These are phyloP conservation scores for Inga laurina DNA, from an alignment of 306 rosid species.

Conservation along the genomic window DNA sequence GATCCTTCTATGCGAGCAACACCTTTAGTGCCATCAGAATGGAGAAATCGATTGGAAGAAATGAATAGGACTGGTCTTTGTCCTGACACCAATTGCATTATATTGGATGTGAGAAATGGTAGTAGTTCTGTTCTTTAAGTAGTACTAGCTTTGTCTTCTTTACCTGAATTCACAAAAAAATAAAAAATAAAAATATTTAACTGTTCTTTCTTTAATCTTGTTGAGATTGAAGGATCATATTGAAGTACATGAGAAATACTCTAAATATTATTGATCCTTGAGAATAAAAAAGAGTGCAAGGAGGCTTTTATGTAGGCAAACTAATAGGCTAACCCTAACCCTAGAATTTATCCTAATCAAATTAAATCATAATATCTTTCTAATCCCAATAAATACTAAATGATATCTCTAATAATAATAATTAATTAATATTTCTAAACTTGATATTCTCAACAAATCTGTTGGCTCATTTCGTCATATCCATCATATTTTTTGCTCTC, in stretches of 20 bases:
- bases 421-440: too few species aligned
- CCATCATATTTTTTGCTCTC: background rate
- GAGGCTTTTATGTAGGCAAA: too few species aligned
- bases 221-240: too few species aligned
- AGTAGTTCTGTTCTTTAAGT: slow-evolving; percentile 36
- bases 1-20: slow-evolving; percentile 83
- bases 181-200: background rate
- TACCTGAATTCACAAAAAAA: background rate
- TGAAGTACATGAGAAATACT: too few species aligned
- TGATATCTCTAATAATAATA: too few species aligned
- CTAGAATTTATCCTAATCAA: too few species aligned
- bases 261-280: too few species aligned
- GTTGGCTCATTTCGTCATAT: background rate
- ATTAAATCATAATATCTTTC: too few species aligned
- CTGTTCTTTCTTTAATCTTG: background rate
- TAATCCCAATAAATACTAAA: too few species aligned
- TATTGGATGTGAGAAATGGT: slow-evolving; percentile 94
- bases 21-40: slow-evolving; percentile 73
- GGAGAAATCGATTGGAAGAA: slow-evolving; percentile 70
- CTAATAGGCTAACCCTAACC: too few species aligned
- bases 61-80: slow-evolving; percentile 34
- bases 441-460: too few species aligned
- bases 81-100: slow-evolving; percentile 37
- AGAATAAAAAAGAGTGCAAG: too few species aligned
- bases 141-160: slow-evolving; percentile 23